Base-by-base conservation (phyloP, 371 early-diverging fungal genomes). In the Mortierella sp. region DNA sequence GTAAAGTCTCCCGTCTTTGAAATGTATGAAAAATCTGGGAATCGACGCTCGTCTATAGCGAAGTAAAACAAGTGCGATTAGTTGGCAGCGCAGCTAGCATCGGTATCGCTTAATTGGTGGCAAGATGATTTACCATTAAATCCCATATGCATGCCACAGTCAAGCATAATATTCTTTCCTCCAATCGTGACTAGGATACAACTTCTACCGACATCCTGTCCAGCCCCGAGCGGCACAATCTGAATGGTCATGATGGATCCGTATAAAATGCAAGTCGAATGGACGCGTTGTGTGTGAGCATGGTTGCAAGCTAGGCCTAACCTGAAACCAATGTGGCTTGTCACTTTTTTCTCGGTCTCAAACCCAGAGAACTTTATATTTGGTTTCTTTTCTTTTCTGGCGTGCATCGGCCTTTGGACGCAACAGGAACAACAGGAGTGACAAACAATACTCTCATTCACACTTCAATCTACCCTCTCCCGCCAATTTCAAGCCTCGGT, bases 141-240 rank as follows among this genome's bases (percentile, higher is more conserved):
- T 5, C 99, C 99, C 97, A 99, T 98, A 87, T 99, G 99, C 93
- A 96, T 94, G 16, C 99, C 99, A 84, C 99, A 99, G 87, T 99
- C 99, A 80, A 99, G 93, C 97, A 99, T 97, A 37, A 98, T 94
- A 62, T 94, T 97, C 83, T 94, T 94, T 43, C 93, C 93, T 55
- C 96, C 93, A 40, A 98, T 88, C 5, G 94, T 92, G 60, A 96
- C 94, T 43, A 98, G 85, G 75, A 99, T 92, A 69, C 98, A 98
- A 57, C 95, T 95, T 83, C 96, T 87, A 11, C 99, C 99, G 16
- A 99, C 97, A 83, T 99, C 99, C 79, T 88, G 94, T 32, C 92
- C 89, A 62, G 90, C 89, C 16, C 90, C 90, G 39, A 90, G 83
- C 9, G 90, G 90, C 39, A 86, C 86, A 64, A 90, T 80, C 75